Evolutionary conservation across 1,284 basidiomycete genomes (phyloP).

Genomic region (Heliocybe sulcata): DNA sequence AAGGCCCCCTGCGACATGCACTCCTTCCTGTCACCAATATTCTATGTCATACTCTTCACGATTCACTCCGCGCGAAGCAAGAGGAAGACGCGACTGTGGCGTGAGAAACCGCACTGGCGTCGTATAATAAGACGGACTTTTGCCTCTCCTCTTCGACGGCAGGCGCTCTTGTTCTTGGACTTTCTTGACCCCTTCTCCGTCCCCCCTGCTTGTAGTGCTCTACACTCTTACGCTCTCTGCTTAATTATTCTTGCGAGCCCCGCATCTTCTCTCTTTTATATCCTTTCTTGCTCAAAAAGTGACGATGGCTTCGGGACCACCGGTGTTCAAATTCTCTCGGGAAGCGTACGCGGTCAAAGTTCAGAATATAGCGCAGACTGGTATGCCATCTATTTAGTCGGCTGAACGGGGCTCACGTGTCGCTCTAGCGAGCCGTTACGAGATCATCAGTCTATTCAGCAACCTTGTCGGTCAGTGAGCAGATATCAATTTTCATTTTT

Average conservation of each 20-base stretch:
- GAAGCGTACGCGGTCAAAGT: slow-evolving; percentile 33
- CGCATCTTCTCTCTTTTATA: neutral
- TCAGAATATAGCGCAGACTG: slow-evolving; percentile 32
- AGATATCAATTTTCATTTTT: neutral
- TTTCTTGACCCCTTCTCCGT: neutral
- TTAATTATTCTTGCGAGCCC: neutral
- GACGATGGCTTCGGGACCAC: neutral
- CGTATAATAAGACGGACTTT: neutral
- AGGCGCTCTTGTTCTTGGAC: slow-evolving; percentile 1
- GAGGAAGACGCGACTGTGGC: slow-evolving; percentile 2
- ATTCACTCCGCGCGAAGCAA: neutral
- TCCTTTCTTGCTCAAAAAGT: neutral
- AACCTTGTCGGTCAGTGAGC: slow-evolving; percentile 41
- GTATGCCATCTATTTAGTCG: slow-evolving; percentile 17
- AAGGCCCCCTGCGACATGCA: no score
- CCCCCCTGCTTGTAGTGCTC: neutral
- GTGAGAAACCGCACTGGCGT: neutral
- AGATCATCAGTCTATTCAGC: slow-evolving; percentile 49
- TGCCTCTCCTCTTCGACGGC: neutral
- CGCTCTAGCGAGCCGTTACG: slow-evolving; percentile 32
- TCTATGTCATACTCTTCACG: no score
- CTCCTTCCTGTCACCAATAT: no score
- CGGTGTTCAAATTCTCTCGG: slow-evolving; percentile 25
- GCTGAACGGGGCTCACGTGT: neutral
- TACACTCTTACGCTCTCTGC: neutral